Evolutionary conservation across 768 basidiomycete species (phyloP).

Genomic region (Pluteus cervinus): DNA sequence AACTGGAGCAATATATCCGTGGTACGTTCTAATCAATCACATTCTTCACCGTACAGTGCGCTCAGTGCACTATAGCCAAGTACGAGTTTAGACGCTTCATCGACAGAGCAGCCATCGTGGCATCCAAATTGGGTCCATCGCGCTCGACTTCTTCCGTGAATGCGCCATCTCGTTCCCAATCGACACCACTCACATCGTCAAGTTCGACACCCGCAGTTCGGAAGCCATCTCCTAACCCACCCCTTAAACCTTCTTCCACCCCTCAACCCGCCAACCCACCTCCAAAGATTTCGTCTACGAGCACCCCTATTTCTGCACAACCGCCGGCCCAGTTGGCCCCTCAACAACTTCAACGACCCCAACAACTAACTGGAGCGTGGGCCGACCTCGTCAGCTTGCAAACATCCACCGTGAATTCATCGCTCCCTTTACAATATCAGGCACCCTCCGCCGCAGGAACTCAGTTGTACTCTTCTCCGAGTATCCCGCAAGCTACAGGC

Average conservation of each 20-base stretch:
- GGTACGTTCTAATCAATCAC: constrained; percentile 37
- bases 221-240: constrained; percentile 6
- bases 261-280: constrained; percentile 13
- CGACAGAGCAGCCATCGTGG: constrained; percentile 37
- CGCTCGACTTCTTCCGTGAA: constrained; percentile 27
- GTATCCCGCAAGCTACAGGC: neutral
- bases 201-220: constrained; percentile 3
- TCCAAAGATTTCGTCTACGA: constrained; percentile 9
- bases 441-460: constrained; percentile 6
- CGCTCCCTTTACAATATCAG: constrained; percentile 47
- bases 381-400: constrained; percentile 49
- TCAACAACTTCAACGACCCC: constrained; percentile 16
- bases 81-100: constrained; percentile 74
- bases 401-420: constrained; percentile 34
- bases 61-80: constrained; percentile 44
- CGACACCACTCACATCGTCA: constrained; percentile 11
- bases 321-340: constrained; percentile 18
- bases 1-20: constrained; percentile 88
- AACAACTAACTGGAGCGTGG: constrained; percentile 42
- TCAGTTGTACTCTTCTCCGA: constrained; percentile 1
- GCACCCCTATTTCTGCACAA: constrained; percentile 16
- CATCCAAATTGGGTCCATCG: constrained; percentile 41
- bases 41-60: constrained; percentile 2
- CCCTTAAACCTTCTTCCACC: constrained; percentile 7
- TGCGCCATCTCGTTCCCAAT: no score